Percentiles rank a stretch among this genome's conserved stretches.
phyloP scores from a whole-genome alignment of 2,329 filamentous ascomycete genomes.

The Penicillium sp. region DNA sequence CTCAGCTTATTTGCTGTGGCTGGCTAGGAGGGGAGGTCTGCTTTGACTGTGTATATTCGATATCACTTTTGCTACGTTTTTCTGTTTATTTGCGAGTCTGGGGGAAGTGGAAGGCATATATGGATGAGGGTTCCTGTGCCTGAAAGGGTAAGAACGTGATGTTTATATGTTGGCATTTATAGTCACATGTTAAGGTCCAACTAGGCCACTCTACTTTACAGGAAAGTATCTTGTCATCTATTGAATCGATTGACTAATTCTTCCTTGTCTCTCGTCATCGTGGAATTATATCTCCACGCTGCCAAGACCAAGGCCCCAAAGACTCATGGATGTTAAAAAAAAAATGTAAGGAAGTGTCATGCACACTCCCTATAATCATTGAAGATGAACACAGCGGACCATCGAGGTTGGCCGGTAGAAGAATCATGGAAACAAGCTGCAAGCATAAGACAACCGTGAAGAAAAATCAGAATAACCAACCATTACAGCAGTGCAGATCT shows the following conservation, averaged over 20 bases:
- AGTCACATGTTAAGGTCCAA: too few species aligned
- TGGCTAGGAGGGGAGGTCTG: too few species aligned
- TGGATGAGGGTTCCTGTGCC: too few species aligned
- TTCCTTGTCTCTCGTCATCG: slow-evolving; percentile 1
- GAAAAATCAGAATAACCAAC: slow-evolving; percentile 12
- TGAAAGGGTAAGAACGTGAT: too few species aligned
- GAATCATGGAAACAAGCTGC: slow-evolving; percentile 5
- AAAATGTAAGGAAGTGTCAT: slow-evolving; percentile 2
- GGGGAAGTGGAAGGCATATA: too few species aligned
- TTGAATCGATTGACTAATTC: slow-evolving; percentile 18
- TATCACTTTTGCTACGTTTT: too few species aligned
- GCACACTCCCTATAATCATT: slow-evolving; percentile 8
- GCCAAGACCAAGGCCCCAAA: neutral
- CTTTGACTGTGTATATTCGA: too few species aligned
- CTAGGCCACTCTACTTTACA: neutral
- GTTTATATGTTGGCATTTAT: too few species aligned
- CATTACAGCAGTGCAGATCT: slow-evolving; percentile 24
- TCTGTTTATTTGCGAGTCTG: too few species aligned
- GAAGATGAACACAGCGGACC: slow-evolving; percentile 5
- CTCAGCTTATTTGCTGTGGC: too few species aligned
- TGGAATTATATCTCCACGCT: slow-evolving; percentile 1
- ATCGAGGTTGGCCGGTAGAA: slow-evolving; percentile 4
- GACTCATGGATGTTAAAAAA: slow-evolving; percentile 1
- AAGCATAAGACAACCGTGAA: slow-evolving; percentile 8
- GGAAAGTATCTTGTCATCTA: slow-evolving; percentile 11